Conservation (phyloP, 2,329 filamentous ascomycete species). For the Neopestalotiopsis rosae region DNA sequence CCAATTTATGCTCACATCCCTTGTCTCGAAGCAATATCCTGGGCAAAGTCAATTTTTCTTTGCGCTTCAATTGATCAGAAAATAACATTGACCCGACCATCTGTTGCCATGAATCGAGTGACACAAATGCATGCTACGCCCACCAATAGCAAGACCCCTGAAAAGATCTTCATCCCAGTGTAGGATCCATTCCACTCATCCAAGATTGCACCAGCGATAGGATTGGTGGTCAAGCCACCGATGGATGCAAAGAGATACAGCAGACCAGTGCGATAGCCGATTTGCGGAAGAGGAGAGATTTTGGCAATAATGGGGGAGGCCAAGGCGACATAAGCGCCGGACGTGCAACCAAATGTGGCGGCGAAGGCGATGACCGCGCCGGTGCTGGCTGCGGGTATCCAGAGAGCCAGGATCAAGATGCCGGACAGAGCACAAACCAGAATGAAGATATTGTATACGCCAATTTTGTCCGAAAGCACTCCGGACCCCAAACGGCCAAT, state of each 20-base stretch:
- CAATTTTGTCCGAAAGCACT: slow-evolving; percentile 21
- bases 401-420: slow-evolving; percentile 34
- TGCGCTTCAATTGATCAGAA: too few species aligned
- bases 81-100: too few species aligned
- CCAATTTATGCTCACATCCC: too few species aligned
- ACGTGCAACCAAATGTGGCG: slow-evolving; percentile 29
- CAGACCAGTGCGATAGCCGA: slow-evolving; percentile 58
- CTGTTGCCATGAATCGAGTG: too few species aligned
- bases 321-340: slow-evolving; percentile 28
- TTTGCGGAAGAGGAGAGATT: slow-evolving; percentile 55
- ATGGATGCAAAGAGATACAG: slow-evolving; percentile 57
- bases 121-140: slow-evolving; percentile 8
- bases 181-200: slow-evolving; percentile 7
- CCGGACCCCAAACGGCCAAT: slow-evolving; percentile 19
- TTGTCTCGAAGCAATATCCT: too few species aligned
- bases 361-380: slow-evolving; percentile 26
- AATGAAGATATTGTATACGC: slow-evolving; percentile 34
- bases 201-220: slow-evolving; percentile 48
- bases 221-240: slow-evolving; percentile 54
- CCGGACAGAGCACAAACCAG: slow-evolving; percentile 29
- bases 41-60: too few species aligned
- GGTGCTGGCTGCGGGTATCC: slow-evolving; percentile 28
- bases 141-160: slow-evolving; percentile 17
- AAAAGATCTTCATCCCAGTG: slow-evolving; percentile 19
- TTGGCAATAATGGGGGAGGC: slow-evolving; percentile 37